Evolutionary conservation across 1,139 yeast genomes (phyloP), one percentile per base, ranked within the genome.

Genomic region (Groenewaldozyma auringiensis): DNA sequence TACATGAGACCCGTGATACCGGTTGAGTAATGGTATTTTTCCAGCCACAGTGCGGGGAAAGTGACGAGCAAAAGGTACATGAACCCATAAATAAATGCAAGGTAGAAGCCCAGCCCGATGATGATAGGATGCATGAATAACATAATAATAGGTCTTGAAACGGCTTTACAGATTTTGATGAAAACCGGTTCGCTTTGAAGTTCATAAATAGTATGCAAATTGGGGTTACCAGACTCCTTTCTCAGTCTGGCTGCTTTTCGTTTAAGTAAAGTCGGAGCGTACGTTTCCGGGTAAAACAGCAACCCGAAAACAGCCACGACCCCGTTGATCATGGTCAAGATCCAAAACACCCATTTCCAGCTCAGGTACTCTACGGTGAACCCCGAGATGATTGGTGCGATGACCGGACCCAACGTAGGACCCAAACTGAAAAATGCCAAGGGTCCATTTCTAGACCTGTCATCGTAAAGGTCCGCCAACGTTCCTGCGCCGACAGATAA

Each of bases 401-500:
- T 62, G 0, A 77, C 78, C 1, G 85, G 83, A 0, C 88, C 89
- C 43, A 81, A 63, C 17, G 43, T 42, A 17, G 86, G 84, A 21
- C 81, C 80, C 25, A 78, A 57, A 1, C 78, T 70, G 59, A 75
- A 80, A n/a, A 76, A 62, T 0, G 81, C 79, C 69, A 80, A 67
- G 2, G 85, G 84, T 29, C 68, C 56, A 42, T 75, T 78, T 42
- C 86, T 67, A 39, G 74, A 69, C 31, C 63, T 56, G 51, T 77
- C 78, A 41, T 68, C 67, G 64, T 73, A 81, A 47, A 79, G 60
- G 57, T 81, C 87, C n/a, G 83, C 81, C 42, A 81, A 60, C 3
- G 79, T 74, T 29, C 86, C 87, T 1, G 83, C 84, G n/a, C 84
- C 83, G n/a, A 79, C 81, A 44, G 79, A 76, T 41, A 80, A 63